phyloP scores from a whole-genome alignment of 108 stramenopile species.

The Nitzschia sp. region DNA sequence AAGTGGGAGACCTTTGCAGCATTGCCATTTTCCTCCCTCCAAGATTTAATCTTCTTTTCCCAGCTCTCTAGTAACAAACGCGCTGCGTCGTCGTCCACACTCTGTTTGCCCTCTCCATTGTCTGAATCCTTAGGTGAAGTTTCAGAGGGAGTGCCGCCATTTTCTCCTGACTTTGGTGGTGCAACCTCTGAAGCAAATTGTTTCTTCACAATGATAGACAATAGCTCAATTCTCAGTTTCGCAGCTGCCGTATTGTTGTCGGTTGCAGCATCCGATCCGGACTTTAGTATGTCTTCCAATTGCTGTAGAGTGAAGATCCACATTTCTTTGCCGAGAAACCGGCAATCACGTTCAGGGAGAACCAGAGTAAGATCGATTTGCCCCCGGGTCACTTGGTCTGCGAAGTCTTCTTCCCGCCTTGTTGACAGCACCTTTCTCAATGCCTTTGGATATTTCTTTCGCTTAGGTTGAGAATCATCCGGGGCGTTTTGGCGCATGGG shows the following conservation, averaged over 20 bases:
- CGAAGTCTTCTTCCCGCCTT: constrained; percentile 34
- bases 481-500: too few species aligned
- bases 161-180: too few species aligned
- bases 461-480: constrained; percentile 2
- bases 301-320: constrained; percentile 53
- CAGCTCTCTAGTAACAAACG: too few species aligned
- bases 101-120: too few species aligned
- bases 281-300: constrained; percentile 36
- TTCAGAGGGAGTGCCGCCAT: too few species aligned
- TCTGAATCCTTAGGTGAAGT: too few species aligned
- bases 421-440: constrained; percentile 22
- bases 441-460: constrained; percentile 5
- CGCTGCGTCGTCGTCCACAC: too few species aligned
- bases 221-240: constrained; percentile 7
- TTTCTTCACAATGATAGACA: constrained; percentile 7
- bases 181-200: neutral
- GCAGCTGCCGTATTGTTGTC: neutral
- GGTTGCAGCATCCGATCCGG: too few species aligned
- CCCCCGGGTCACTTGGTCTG: constrained; percentile 19
- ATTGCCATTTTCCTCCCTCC: too few species aligned
- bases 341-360: constrained; percentile 37
- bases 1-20: constrained; percentile 13
- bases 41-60: too few species aligned
- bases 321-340: constrained; percentile 33
- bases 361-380: constrained; percentile 32